phyloP scores from a whole-genome alignment of 1,139 yeast genomes.

The Geotrichum fermentans region DNA sequence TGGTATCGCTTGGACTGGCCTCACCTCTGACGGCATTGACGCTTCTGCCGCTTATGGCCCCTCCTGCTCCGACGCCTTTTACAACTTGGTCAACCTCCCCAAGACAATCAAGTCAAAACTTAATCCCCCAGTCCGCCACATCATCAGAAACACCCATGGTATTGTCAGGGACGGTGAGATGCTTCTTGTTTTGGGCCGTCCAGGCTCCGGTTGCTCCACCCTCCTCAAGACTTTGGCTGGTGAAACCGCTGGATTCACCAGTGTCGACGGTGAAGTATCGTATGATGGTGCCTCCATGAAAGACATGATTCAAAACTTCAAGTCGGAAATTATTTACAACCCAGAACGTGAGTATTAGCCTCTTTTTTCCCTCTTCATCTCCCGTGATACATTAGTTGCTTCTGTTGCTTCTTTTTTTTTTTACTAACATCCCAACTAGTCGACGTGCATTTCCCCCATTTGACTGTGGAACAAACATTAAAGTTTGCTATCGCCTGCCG shows the following conservation, averaged over 20 bases:
- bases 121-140: conserved; percentile 14
- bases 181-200: conserved; percentile 56
- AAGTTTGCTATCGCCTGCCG: conserved; percentile 54
- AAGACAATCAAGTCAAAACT: conserved; percentile 20
- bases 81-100: conserved; percentile 37
- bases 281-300: conserved; percentile 48
- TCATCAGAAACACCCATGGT: conserved; percentile 20
- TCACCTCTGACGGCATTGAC: conserved; percentile 49
- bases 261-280: conserved; percentile 40
- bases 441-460: conserved; percentile 56
- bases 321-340: conserved; percentile 50
- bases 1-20: conserved; percentile 46
- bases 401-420: neutral
- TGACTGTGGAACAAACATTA: conserved; percentile 57
- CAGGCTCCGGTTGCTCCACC: conserved; percentile 61
- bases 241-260: conserved; percentile 41
- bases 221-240: conserved; percentile 52
- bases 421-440: conserved; percentile 14
- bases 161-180: conserved; percentile 46
- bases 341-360: conserved; percentile 49
- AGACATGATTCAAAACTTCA: conserved; percentile 46
- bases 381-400: no score
- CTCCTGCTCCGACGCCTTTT: conserved; percentile 43
- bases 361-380: neutral
- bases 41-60: conserved; percentile 51